phyloP scores from a whole-genome alignment of 2,329 filamentous ascomycete species.

The Whalleya microplaca region DNA sequence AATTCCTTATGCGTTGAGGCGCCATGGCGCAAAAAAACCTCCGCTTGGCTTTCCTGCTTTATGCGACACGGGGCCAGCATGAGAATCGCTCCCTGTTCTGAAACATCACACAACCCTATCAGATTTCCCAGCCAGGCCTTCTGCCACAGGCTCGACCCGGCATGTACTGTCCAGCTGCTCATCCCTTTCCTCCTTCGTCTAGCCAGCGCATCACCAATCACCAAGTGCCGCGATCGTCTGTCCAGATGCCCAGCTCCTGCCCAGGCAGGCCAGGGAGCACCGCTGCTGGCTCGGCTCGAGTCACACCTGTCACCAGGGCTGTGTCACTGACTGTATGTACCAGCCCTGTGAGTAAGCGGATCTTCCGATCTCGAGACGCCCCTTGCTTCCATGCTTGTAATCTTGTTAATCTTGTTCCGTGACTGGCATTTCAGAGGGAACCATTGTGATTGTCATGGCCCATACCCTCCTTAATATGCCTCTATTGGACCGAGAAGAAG shows the following conservation, averaged over 20 bases:
- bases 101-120: constrained; percentile 30
- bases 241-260: constrained; percentile 5
- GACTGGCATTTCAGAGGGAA: background rate
- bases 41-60: constrained; percentile 20
- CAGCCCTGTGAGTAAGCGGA: background rate
- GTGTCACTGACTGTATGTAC: background rate
- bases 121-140: constrained; percentile 2
- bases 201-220: constrained; percentile 25
- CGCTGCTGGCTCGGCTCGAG: constrained; percentile 15
- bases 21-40: constrained; percentile 11
- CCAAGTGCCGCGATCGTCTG: constrained; percentile 25
- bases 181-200: constrained; percentile 23
- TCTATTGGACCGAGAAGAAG: constrained; percentile 13
- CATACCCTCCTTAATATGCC: constrained; percentile 20
- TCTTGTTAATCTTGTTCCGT: background rate
- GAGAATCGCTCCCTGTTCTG: constrained; percentile 32
- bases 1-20: constrained; percentile 1
- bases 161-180: constrained; percentile 20
- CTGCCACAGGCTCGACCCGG: constrained; percentile 21
- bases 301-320: constrained; percentile 12
- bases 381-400: background rate
- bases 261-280: too few relatives aligned
- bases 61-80: constrained; percentile 28
- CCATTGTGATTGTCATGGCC: constrained; percentile 7
- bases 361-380: background rate